Evolutionary conservation across 768 basidiomycete species (phyloP).

Genomic region (Leccinum broughii): DNA sequence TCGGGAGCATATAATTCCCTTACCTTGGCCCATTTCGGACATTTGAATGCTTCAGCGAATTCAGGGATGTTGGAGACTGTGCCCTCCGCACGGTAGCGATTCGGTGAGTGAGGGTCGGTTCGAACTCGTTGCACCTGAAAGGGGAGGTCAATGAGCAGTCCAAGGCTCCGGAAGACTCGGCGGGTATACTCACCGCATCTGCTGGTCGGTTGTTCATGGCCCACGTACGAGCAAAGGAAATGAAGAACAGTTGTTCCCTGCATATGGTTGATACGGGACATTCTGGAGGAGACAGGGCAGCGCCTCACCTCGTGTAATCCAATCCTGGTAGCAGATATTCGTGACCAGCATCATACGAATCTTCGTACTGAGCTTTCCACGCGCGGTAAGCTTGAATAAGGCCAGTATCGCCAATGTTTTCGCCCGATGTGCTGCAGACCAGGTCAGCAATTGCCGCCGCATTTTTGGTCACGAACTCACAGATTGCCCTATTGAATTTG

Average conservation of each 20-base stretch:
- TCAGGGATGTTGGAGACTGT: slow-evolving; percentile 85
- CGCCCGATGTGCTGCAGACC: slow-evolving; percentile 72
- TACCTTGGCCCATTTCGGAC: slow-evolving; percentile 73
- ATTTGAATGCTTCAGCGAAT: slow-evolving; percentile 87
- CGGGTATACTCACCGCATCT: slow-evolving; percentile 17
- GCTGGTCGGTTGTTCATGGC: slow-evolving; percentile 77
- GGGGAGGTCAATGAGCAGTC: neutral
- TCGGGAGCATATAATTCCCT: slow-evolving; percentile 20
- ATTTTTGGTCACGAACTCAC: slow-evolving; percentile 40
- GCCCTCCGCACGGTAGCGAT: slow-evolving; percentile 77
- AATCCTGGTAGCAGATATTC: slow-evolving; percentile 85
- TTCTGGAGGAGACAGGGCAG: neutral
- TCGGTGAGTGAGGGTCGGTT: slow-evolving; percentile 88
- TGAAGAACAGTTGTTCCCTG: slow-evolving; percentile 93
- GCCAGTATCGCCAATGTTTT: slow-evolving; percentile 88
- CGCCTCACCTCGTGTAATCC: slow-evolving; percentile 61
- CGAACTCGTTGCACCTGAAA: slow-evolving; percentile 71
- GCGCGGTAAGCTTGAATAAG: slow-evolving; percentile 87
- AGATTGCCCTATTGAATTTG: slow-evolving; percentile 60
- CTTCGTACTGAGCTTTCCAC: slow-evolving; percentile 77
- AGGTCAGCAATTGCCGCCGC: neutral
- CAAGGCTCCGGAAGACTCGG: neutral
- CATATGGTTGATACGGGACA: neutral
- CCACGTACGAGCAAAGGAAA: slow-evolving; percentile 89
- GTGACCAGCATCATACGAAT: slow-evolving; percentile 54